Percentiles rank a stretch among this genome's conserved stretches.
These are phyloP conservation scores for Diplogelasinospora grovesii DNA, from an alignment of 495 filamentous ascomycete genomes.

Conservation along the genomic window DNA sequence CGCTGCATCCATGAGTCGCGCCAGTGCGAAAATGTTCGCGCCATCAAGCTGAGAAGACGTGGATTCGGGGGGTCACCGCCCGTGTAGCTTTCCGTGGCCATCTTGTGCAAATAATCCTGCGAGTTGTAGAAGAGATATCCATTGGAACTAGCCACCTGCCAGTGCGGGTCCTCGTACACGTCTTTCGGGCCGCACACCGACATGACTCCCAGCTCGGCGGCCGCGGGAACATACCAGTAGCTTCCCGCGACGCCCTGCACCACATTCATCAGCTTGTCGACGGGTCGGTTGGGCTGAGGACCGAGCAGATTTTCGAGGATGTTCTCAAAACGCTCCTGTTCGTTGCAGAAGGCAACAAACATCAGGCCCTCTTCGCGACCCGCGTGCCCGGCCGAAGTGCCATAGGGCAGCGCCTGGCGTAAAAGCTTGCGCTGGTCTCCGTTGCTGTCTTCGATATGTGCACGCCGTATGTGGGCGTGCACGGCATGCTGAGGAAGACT, in stretches of 20 bases:
- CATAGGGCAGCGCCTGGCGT: background rate
- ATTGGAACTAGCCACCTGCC: conserved; percentile 2
- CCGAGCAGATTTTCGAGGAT: conserved; percentile 16
- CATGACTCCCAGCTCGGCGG: background rate
- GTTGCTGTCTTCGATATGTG: background rate
- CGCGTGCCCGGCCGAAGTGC: background rate
- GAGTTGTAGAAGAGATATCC: conserved; percentile 2
- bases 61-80: conserved; percentile 6
- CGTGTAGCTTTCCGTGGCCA: background rate
- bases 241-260: background rate
- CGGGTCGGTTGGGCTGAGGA: conserved; percentile 9
- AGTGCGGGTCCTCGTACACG: conserved; percentile 2
- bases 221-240: conserved; percentile 1
- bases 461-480: background rate
- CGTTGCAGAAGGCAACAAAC: conserved; percentile 21
- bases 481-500: background rate
- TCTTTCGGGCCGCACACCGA: background rate
- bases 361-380: conserved; percentile 17
- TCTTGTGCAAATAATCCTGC: conserved; percentile 1
- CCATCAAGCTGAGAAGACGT: conserved; percentile 5
- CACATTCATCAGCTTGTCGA: conserved; percentile 12
- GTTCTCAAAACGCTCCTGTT: conserved; percentile 17
- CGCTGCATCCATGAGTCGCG: conserved; percentile 7
- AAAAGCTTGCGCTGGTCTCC: conserved; percentile 1
- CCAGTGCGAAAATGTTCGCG: conserved; percentile 6